phyloP scores from a whole-genome alignment of 257 asterid genomes.

The Avicennia marina region DNA sequence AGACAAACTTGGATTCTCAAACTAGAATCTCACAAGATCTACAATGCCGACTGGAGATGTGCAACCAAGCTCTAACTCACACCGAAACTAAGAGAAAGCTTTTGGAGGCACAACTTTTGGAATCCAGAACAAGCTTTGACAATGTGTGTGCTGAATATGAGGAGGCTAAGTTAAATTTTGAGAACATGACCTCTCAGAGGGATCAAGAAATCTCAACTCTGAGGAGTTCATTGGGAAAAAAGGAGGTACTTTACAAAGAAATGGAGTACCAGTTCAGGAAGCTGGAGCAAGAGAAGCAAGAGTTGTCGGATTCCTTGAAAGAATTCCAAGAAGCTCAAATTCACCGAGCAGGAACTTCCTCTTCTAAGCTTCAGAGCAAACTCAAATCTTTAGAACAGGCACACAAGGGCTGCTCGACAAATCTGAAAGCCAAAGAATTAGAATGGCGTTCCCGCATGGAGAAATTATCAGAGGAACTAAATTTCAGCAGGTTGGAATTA shows the following conservation, averaged over 20 bases:
- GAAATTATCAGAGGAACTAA: slow-evolving; percentile 43
- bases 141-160: slow-evolving; percentile 61
- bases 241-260: slow-evolving; percentile 66
- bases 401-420: slow-evolving; percentile 49
- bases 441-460: slow-evolving; percentile 61
- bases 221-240: slow-evolving; percentile 58
- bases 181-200: slow-evolving; percentile 47
- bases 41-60: slow-evolving; percentile 59
- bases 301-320: slow-evolving; percentile 45
- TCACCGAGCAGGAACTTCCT: slow-evolving; percentile 58
- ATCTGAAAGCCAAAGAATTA: slow-evolving; percentile 59
- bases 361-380: slow-evolving; percentile 64
- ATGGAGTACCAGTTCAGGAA: slow-evolving; percentile 75
- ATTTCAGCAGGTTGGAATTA: slow-evolving; percentile 36
- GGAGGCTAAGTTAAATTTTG: slow-evolving; percentile 55
- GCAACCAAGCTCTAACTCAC: slow-evolving; percentile 77
- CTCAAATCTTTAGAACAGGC: slow-evolving; percentile 57
- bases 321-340: slow-evolving; percentile 77
- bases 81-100: slow-evolving; percentile 66
- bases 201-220: slow-evolving; percentile 65
- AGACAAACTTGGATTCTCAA: slow-evolving; percentile 62
- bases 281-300: slow-evolving; percentile 74
- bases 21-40: slow-evolving; percentile 62
- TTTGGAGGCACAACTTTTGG: slow-evolving; percentile 54
- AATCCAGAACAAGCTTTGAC: slow-evolving; percentile 49